phyloP scores from a whole-genome alignment of 129 eudicot genomes.

The Centrapalus pauciflorus region DNA sequence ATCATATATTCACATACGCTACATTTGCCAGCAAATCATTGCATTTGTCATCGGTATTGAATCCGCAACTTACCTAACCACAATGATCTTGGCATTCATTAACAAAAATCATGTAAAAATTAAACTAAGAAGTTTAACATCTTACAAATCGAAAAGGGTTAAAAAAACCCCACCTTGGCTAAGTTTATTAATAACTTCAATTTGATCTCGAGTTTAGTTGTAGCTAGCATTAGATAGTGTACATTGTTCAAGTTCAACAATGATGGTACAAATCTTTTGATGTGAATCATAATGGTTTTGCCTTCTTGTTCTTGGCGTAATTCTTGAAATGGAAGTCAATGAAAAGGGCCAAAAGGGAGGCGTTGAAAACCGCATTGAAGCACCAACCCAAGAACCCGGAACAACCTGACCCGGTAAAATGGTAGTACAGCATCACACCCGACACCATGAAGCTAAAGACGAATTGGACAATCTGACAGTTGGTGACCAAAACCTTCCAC shows the following conservation, averaged over 20 bases:
- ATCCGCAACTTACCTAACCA: too few species aligned
- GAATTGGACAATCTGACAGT: slow-evolving; percentile 83
- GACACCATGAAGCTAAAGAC: slow-evolving; percentile 80
- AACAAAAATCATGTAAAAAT: not conserved
- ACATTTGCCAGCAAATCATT: not conserved
- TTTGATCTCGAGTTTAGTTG: not conserved
- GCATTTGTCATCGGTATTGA: too few species aligned
- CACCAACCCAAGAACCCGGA: slow-evolving; percentile 85
- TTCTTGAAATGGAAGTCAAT: slow-evolving; percentile 64
- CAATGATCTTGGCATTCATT: slow-evolving; percentile 27
- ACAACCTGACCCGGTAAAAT: slow-evolving; percentile 58
- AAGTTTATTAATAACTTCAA: not conserved
- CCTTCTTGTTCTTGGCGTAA: slow-evolving; percentile 42
- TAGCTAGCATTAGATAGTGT: not conserved
- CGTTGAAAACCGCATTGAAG: slow-evolving; percentile 79
- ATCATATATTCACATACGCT: not conserved
- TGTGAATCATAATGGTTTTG: slow-evolving; percentile 26
- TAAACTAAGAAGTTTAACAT: not conserved
- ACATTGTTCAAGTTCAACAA: not conserved
- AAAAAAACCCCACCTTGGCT: not conserved
- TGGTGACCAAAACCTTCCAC: slow-evolving; percentile 90
- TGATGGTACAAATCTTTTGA: not conserved
- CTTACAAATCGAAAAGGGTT: too few species aligned
- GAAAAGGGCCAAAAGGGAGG: slow-evolving; percentile 74
- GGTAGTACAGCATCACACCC: slow-evolving; percentile 65